Base-by-base conservation (phyloP, 495 filamentous ascomycete genomes). In the Neurospora sp. region DNA sequence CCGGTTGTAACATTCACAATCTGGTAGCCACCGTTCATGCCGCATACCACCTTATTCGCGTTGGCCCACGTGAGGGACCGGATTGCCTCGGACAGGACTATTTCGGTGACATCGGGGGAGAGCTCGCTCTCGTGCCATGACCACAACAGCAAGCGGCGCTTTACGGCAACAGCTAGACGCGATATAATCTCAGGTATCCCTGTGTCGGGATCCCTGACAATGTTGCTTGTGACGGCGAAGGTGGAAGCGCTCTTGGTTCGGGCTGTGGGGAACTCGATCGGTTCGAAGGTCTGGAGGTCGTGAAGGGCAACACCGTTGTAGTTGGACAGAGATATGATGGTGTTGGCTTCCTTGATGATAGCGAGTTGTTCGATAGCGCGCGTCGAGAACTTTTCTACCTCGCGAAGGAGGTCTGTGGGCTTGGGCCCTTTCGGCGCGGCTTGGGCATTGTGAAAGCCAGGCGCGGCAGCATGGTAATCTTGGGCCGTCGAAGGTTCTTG, bases 41-140 rank as follows among this genome's bases (percentile, higher is more conserved):
- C 96, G 44, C 91, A 95, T 14, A 98, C 89, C 16, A 98, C 79
- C 80, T 90, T 92, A 5, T 90, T 93, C 40, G 91, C 93, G 75
- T 89, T 94, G 20, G 92, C 92, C 96, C 96, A 99, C 0, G 91
- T 96, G 68, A 98, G 83, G 11, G 90, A 92, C 79, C 93, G 92
- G 48, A 97, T 90, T 39, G 91, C 85, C 73, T 93, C 94, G 40
- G 91, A 86, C 40, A 98, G 85, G 5, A 88, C 88, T 42, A 97
- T 87, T 83, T 98, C 96, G 59, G 84, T 84, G 3, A 90, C 89
- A 35, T 96, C 89, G 3, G 83, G 81, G 42, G 88, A 88, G 68
- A 97, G 86, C 82, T 98, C 96, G 84, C 93, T 94, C 79, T 97
- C 96, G 74, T 94, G 90, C 96, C 96, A 99, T 68, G 92, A 90